These are phyloP conservation scores for Penicillium goetzii DNA, from an alignment of 495 filamentous ascomycete genomes.

Conservation along the genomic window DNA sequence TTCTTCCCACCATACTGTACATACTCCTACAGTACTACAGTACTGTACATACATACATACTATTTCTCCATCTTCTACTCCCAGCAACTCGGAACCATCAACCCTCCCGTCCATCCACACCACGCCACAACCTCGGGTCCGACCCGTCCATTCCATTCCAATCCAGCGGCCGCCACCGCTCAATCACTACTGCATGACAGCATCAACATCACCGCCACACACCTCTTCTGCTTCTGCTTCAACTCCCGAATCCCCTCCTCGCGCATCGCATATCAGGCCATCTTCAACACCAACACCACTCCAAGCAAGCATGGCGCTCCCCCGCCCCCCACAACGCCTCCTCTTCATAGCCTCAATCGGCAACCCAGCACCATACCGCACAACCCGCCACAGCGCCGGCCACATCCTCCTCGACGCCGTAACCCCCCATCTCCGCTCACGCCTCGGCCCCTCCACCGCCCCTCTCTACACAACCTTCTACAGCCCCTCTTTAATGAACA, in stretches of 20 bases:
- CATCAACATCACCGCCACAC: not conserved
- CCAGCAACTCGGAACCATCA: not conserved
- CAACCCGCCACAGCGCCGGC: slow-evolving; percentile 81
- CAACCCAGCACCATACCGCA: slow-evolving; percentile 64
- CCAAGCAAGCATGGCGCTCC: not conserved
- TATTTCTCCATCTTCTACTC: not conserved
- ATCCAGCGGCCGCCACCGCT: not conserved
- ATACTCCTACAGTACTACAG: not conserved
- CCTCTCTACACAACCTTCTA: slow-evolving; percentile 68
- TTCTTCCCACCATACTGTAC: not conserved
- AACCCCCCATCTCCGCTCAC: slow-evolving; percentile 45
- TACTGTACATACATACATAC: not conserved
- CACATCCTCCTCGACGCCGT: slow-evolving; percentile 68
- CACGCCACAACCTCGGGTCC: not conserved
- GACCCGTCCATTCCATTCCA: not conserved
- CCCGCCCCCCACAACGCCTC: slow-evolving; percentile 38
- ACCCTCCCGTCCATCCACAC: not conserved
- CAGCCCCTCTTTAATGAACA: slow-evolving; percentile 77
- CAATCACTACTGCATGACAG: not conserved
- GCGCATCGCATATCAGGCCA: too few relatives aligned
- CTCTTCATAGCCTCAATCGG: slow-evolving; percentile 75
- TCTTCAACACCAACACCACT: slow-evolving; percentile 5
- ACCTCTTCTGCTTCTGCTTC: not conserved
- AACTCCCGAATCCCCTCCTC: not conserved
- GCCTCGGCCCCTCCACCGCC: slow-evolving; percentile 44